Conservation (phyloP, 1,284 basidiomycete species). For the Fomitopsis pinicola region DNA sequence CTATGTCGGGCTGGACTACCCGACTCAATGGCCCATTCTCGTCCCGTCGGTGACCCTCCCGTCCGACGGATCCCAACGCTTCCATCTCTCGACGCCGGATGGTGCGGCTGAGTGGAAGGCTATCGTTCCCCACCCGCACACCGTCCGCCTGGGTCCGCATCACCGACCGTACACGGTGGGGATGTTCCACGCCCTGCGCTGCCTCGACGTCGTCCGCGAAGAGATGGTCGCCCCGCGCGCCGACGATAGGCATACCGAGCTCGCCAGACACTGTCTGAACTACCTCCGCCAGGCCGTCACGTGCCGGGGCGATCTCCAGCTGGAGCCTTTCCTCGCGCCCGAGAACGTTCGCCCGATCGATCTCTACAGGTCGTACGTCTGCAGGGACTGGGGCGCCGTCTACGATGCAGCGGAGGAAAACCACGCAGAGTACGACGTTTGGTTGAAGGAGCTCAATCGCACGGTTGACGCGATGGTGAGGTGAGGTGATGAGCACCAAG, state of each 20-base stretch:
- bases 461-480: too few relatives aligned
- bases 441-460: not conserved
- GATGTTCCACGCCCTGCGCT: slow-evolving; percentile 19
- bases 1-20: not conserved
- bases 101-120: slow-evolving; percentile 11
- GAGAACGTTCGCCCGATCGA: slow-evolving; percentile 16
- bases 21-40: not conserved
- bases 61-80: not conserved
- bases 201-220: slow-evolving; percentile 18
- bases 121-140: slow-evolving; percentile 14
- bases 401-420: slow-evolving; percentile 17
- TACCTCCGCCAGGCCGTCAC: slow-evolving; percentile 20
- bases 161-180: slow-evolving; percentile 16
- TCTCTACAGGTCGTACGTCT: slow-evolving; percentile 14
- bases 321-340: slow-evolving; percentile 20
- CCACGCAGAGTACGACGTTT: slow-evolving; percentile 10
- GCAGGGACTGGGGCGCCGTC: slow-evolving; percentile 20
- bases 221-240: slow-evolving; percentile 14
- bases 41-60: not conserved
- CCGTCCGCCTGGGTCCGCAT: slow-evolving; percentile 12
- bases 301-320: slow-evolving; percentile 19
- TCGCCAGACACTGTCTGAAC: slow-evolving; percentile 20
- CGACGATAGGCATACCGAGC: slow-evolving; percentile 10
- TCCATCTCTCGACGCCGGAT: not conserved
- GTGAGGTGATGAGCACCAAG: too few relatives aligned